A percentile compares a stretch with the other conserved stretches of the same genome.
phyloP scores from a whole-genome alignment of 306 rosid genomes.

The Ziziphus jujuba region DNA sequence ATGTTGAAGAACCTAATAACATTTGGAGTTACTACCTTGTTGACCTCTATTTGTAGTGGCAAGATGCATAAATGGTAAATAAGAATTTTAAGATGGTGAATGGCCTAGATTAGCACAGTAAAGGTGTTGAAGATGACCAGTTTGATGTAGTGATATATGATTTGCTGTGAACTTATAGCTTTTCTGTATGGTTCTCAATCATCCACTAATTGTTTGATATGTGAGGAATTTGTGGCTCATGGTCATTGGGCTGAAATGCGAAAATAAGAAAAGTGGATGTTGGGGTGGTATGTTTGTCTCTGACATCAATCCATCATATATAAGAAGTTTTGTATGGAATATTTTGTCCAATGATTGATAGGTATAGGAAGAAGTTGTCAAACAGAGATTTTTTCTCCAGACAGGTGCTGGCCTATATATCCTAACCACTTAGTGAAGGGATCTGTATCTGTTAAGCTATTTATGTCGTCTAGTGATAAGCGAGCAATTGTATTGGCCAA shows the following conservation, averaged over 20 bases:
- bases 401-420: too few species aligned
- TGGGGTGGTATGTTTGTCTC: too few species aligned
- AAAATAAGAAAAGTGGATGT: too few species aligned
- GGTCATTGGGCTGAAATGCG: not conserved
- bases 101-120: not conserved
- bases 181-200: constrained; percentile 1
- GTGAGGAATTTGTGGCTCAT: not conserved
- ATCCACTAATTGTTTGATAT: not conserved
- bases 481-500: too few species aligned
- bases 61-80: constrained; percentile 1
- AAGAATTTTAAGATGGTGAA: not conserved
- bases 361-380: too few species aligned
- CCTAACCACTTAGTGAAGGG: too few species aligned
- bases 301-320: too few species aligned
- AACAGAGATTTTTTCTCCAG: too few species aligned
- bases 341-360: too few species aligned
- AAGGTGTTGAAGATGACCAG: not conserved
- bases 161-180: not conserved
- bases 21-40: not conserved
- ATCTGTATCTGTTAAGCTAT: too few species aligned
- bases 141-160: not conserved
- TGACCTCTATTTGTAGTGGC: not conserved
- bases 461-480: too few species aligned
- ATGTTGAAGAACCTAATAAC: not conserved
- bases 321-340: too few species aligned